Evolutionary conservation across 2,329 filamentous ascomycete genomes (phyloP).

Genomic region (Exophiala lecanii-corni): DNA sequence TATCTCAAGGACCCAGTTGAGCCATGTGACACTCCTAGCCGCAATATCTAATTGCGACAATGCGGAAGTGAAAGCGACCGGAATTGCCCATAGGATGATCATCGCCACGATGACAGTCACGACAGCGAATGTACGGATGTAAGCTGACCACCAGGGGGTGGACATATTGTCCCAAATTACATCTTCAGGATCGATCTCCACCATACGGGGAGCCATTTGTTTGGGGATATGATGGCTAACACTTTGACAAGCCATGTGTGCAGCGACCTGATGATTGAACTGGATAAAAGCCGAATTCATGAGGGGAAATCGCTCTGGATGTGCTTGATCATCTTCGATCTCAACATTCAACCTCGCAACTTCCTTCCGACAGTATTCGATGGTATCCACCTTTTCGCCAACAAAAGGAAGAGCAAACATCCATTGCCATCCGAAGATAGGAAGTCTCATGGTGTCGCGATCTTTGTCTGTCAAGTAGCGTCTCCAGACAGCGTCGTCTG

Average conservation of each 20-base stretch:
- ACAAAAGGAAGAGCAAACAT: slow-evolving; percentile 73
- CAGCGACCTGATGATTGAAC: slow-evolving; percentile 95
- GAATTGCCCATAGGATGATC: slow-evolving; percentile 84
- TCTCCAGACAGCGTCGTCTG: slow-evolving; percentile 69
- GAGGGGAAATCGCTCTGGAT: slow-evolving; percentile 78
- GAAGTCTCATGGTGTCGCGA: slow-evolving; percentile 76
- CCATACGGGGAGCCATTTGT: slow-evolving; percentile 84
- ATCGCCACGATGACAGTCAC: slow-evolving; percentile 65
- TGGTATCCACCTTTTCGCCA: slow-evolving; percentile 89
- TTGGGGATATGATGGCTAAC: slow-evolving; percentile 86
- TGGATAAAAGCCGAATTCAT: slow-evolving; percentile 98
- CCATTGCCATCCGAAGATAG: slow-evolving; percentile 60
- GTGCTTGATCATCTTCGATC: slow-evolving; percentile 82
- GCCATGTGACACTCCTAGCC: slow-evolving; percentile 61
- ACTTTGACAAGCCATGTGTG: slow-evolving; percentile 95
- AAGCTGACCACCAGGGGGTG: slow-evolving; percentile 88
- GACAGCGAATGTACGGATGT: slow-evolving; percentile 65
- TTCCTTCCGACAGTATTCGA: slow-evolving; percentile 84
- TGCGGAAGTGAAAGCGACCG: slow-evolving; percentile 80
- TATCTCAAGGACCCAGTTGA: slow-evolving; percentile 62
- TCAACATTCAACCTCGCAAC: slow-evolving; percentile 83
- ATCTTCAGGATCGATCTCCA: slow-evolving; percentile 91
- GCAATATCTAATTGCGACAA: slow-evolving; percentile 72
- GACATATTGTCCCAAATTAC: slow-evolving; percentile 98
- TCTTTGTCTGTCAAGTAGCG: slow-evolving; percentile 77